These are phyloP conservation scores for Colletotrichum echinochloae DNA, from an alignment of 2,329 filamentous ascomycete genomes.

Conservation along the genomic window DNA sequence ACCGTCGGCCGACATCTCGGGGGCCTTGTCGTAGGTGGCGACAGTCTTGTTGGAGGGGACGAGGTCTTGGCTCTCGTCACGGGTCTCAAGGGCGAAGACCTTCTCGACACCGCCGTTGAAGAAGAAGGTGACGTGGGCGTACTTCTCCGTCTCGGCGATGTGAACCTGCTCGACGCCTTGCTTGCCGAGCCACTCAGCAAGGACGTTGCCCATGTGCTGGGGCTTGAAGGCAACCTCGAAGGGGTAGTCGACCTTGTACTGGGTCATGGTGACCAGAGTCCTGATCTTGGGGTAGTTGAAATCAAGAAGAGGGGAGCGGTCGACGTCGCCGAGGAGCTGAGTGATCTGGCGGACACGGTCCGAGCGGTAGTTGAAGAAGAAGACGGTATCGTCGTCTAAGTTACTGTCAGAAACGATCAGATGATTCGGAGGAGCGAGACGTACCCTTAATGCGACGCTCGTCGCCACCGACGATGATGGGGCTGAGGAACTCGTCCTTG, in stretches of 20 bases:
- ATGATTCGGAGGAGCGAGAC: conserved; percentile 38
- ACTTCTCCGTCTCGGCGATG: conserved; percentile 98
- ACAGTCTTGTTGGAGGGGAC: conserved; percentile 92
- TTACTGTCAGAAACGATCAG: conserved; percentile 30
- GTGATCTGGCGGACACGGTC: conserved; percentile 97
- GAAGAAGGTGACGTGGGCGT: conserved; percentile 99
- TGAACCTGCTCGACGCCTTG: conserved; percentile 93
- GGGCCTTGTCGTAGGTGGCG: conserved; percentile 92
- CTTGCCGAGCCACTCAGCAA: conserved; percentile 95
- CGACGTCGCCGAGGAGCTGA: conserved; percentile 90
- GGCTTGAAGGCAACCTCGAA: conserved; percentile 94
- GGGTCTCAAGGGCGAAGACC: conserved; percentile 89
- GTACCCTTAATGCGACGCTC: conserved; percentile 86
- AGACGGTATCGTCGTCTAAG: conserved; percentile 88
- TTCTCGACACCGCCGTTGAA: conserved; percentile 99
- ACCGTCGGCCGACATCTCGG: conserved; percentile 93
- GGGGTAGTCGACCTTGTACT: conserved; percentile 95
- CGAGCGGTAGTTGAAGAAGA: conserved; percentile 99
- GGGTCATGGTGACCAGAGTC: conserved; percentile 92
- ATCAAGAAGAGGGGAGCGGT: conserved; percentile 89
- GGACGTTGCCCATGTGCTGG: conserved; percentile 97
- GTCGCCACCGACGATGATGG: conserved; percentile 92
- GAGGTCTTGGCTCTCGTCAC: conserved; percentile 82
- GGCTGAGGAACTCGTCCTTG: conserved; percentile 98
- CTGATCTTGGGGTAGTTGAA: conserved; percentile 94